These are phyloP conservation scores for Zymoseptoria crescenta DNA, from an alignment of 2,329 filamentous ascomycete genomes.

Conservation along the genomic window DNA sequence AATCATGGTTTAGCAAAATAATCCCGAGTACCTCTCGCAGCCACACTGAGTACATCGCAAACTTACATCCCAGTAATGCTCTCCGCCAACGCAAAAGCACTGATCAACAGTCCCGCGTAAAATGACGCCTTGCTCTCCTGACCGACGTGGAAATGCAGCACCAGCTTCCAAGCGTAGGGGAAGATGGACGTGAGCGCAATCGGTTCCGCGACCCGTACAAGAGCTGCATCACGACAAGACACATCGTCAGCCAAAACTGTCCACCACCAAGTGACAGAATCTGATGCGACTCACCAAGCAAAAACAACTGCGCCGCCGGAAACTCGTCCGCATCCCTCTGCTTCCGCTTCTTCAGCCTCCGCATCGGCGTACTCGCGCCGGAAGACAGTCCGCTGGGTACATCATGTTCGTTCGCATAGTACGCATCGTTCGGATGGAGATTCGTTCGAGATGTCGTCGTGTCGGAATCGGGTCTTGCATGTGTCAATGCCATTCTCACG, in stretches of 20 bases:
- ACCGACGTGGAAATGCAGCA: constrained; percentile 67
- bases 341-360: constrained; percentile 26
- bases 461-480: constrained; percentile 10
- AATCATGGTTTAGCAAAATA: not conserved
- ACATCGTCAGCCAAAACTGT: not conserved
- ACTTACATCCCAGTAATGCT: constrained; percentile 65
- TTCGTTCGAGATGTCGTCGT: not conserved
- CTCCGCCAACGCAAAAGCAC: constrained; percentile 76
- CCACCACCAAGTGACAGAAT: not conserved
- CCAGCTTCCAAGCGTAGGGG: constrained; percentile 80
- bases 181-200: constrained; percentile 91
- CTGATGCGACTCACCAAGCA: constrained; percentile 60
- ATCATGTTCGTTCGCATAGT: not conserved
- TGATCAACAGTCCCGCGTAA: constrained; percentile 82
- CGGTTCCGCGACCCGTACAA: constrained; percentile 86
- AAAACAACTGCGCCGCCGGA: constrained; percentile 71
- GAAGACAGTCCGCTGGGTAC: not conserved
- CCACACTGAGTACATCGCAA: not conserved
- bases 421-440: not conserved
- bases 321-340: constrained; percentile 64
- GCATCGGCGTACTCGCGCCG: not conserved
- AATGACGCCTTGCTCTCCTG: constrained; percentile 69
- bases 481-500: constrained; percentile 18
- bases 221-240: constrained; percentile 49
- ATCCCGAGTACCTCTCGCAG: not conserved